A percentile compares a stretch with the other conserved stretches of the same genome.
Conservation (phyloP, 768 basidiomycete genomes). For the Tylopilus sp. region DNA sequence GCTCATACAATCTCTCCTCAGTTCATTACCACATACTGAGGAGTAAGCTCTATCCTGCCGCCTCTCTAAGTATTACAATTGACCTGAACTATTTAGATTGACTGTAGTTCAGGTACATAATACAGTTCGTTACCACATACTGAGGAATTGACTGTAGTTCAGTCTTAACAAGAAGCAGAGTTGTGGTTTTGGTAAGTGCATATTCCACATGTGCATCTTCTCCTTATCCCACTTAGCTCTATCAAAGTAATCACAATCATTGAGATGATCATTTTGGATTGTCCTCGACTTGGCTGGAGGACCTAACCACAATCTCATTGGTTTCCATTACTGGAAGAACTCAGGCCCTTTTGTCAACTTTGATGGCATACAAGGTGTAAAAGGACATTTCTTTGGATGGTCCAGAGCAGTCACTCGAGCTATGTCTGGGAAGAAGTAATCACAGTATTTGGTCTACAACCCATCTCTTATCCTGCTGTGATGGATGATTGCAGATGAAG, state of each 20-base stretch:
- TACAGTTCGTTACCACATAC: no score
- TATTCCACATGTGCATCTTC: no score
- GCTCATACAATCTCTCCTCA: no score
- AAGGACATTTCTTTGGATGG: slow-evolving; percentile 38
- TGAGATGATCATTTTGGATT: slow-evolving; percentile 42
- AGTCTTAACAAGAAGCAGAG: slow-evolving; percentile 42
- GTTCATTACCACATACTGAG: no score
- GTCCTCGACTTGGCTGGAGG: slow-evolving; percentile 51
- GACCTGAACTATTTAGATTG: no score
- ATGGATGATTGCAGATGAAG: slow-evolving; percentile 40
- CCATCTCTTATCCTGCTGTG: not conserved
- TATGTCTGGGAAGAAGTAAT: slow-evolving; percentile 52
- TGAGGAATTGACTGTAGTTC: no score
- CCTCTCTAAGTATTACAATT: no score
- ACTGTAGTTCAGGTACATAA: no score
- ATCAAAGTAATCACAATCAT: slow-evolving; percentile 49
- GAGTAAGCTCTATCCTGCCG: no score
- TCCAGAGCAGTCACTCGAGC: slow-evolving; percentile 53
- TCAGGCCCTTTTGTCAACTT: slow-evolving; percentile 55
- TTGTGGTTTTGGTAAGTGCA: slow-evolving; percentile 39
- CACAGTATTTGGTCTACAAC: slow-evolving; percentile 22
- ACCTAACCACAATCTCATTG: slow-evolving; percentile 47
- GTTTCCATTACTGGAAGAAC: slow-evolving; percentile 42
- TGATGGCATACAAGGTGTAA: slow-evolving; percentile 29
- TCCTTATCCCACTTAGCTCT: slow-evolving; percentile 28